Evolutionary conservation across 805 yeast genomes (phyloP), one percentile per base, ranked within the genome.

Genomic region (Saccharomycopsis synnaedendra): DNA sequence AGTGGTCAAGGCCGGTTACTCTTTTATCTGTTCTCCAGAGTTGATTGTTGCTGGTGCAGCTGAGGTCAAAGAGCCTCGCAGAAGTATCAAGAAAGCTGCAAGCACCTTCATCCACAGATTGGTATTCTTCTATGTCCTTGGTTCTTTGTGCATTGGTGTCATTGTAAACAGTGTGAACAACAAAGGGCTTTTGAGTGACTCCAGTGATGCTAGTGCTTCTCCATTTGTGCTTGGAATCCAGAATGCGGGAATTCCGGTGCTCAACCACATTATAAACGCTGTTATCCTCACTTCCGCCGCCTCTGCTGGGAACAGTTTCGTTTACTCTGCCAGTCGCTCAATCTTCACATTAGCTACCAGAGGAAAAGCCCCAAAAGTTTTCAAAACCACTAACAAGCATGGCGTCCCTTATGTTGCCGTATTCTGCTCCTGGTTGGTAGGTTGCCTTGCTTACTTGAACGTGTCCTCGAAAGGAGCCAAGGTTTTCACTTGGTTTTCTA

Each of bases 291-390:
- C 72, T 29, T 79, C 88, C 27, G 75, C 81, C 50, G 71, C 81
- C 42, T 81, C 88, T n/a, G 88, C 89, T 31, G 89, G 80, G 60
- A 83, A 82, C 66, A 84, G 85, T 3, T 80, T 77, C 54, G 83
- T 19, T 19, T 19, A 19, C 19, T 19, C 79, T 47, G 71, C 79
- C 57, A 84, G 31, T 35, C 10, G 33, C 32, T 8, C 43, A 19
- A 19, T 19, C 19, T 19, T 19, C 19, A 19, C 19, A 1, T 66
- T 85, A 54, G 75, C 93, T 1, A 73, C 76, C 45, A 82, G 81
- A 56, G 85, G 86, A 5, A 78, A 78, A 59, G 88, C 90, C 7
- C 93, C 93, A 54, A 69, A 65, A 54, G 58, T 82, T 58, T 78
- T 84, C 60, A 68, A 83, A 44, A 74, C 64, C 55, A 80, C 87